Percentiles rank a stretch among this genome's conserved stretches.
Evolutionary conservation across 1,284 basidiomycete genomes (phyloP).

Genomic region (Chondrostereum purpureum): DNA sequence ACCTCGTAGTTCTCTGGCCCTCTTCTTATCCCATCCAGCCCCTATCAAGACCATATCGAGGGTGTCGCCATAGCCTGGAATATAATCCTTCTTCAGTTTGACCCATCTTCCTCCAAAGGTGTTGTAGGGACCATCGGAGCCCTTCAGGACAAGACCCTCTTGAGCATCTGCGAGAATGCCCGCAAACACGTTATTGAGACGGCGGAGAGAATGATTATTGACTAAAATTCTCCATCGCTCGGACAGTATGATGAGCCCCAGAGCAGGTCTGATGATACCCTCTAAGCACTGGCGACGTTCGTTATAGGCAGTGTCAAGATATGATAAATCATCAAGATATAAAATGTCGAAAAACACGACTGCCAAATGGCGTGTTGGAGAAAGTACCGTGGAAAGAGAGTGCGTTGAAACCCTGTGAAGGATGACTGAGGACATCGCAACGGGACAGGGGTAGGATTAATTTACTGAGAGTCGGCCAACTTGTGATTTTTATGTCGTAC

Average conservation of each 20-base stretch:
- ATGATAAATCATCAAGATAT: slow-evolving; percentile 49
- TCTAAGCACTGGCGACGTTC: slow-evolving; percentile 59
- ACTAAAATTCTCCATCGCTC: slow-evolving; percentile 39
- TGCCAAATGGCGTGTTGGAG: slow-evolving; percentile 55
- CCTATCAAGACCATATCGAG: slow-evolving; percentile 74
- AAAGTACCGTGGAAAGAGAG: slow-evolving; percentile 42
- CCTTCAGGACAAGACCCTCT: slow-evolving; percentile 77
- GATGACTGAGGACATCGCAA: not conserved
- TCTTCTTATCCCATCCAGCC: slow-evolving; percentile 71
- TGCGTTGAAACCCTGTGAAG: slow-evolving; percentile 22
- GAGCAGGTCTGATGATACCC: slow-evolving; percentile 39
- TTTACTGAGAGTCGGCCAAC: slow-evolving; percentile 6
- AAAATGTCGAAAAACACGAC: slow-evolving; percentile 84
- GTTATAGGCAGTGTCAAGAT: slow-evolving; percentile 52
- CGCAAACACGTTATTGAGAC: slow-evolving; percentile 45
- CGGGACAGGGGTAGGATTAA: slow-evolving; percentile 3
- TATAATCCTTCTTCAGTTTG: slow-evolving; percentile 83
- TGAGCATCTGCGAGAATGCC: slow-evolving; percentile 40
- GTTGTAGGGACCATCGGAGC: slow-evolving; percentile 59
- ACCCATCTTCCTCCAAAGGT: slow-evolving; percentile 65
- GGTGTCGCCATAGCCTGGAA: slow-evolving; percentile 73
- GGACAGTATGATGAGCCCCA: slow-evolving; percentile 59
- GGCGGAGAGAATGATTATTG: slow-evolving; percentile 14
- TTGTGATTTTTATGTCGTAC: slow-evolving; percentile 22
- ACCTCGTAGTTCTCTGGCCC: slow-evolving; percentile 74